These are phyloP conservation scores for Aspergillus fischeri DNA, from an alignment of 2,329 filamentous ascomycete genomes.

Conservation along the genomic window DNA sequence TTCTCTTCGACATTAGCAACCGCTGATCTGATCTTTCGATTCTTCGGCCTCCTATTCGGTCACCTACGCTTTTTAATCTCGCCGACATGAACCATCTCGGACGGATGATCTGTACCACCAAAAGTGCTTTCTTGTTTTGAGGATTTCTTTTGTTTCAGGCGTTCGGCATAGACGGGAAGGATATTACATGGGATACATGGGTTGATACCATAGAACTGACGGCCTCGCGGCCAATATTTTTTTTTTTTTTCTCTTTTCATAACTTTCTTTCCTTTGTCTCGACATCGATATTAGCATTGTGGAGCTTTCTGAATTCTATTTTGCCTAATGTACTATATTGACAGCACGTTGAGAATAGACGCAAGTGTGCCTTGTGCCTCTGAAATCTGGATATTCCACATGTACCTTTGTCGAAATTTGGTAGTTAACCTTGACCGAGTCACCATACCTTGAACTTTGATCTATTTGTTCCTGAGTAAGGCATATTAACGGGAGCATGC, in stretches of 20 bases:
- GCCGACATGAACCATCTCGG: conserved; percentile 17
- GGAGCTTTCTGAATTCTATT: conserved; percentile 16
- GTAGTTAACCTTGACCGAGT: conserved; percentile 4
- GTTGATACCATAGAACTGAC: conserved; percentile 40
- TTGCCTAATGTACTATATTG: conserved; percentile 12
- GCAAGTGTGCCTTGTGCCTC: conserved; percentile 9
- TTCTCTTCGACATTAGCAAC: conserved; percentile 18
- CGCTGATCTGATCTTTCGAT: conserved; percentile 1
- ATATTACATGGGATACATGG: conserved; percentile 33
- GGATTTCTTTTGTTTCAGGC: conserved; percentile 24
- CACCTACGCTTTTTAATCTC: conserved; percentile 11
- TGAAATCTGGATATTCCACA: conserved; percentile 1
- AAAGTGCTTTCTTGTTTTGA: conserved; percentile 21
- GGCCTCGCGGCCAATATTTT: conserved; percentile 32
- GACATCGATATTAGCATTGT: conserved; percentile 14
- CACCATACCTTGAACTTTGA: conserved; percentile 6
- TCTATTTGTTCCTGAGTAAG: conserved; percentile 11
- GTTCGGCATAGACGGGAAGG: conserved; percentile 39
- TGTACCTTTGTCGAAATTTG: conserved; percentile 5
- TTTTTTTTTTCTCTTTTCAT: conserved; percentile 18
- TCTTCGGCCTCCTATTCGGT: conserved; percentile 9
- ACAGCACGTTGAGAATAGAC: conserved; percentile 12
- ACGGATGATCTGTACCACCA: conserved; percentile 19
- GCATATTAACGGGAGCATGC: conserved; percentile 10
- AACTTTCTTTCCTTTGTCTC: conserved; percentile 12